A percentile compares a stretch with the other conserved stretches of the same genome.
phyloP scores from a whole-genome alignment of 768 basidiomycete genomes.

The Kondoa malvinella region DNA sequence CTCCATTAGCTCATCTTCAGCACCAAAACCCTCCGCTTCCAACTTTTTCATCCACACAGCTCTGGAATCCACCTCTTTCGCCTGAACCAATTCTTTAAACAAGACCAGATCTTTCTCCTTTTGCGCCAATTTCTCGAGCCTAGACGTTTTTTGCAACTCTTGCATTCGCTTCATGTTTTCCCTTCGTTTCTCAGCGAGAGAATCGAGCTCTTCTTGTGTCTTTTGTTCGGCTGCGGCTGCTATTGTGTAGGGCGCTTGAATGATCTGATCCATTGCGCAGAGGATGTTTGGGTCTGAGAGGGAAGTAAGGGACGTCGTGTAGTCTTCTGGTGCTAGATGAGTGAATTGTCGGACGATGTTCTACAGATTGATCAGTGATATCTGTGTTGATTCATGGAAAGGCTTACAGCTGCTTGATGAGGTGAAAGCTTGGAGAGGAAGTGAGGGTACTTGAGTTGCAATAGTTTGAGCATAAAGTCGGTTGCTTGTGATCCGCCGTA shows the following conservation, averaged over 20 bases:
- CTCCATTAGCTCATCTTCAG: conserved; percentile 45
- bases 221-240: conserved; percentile 46
- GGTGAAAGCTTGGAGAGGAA: conserved; percentile 72
- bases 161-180: conserved; percentile 79
- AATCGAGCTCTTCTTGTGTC: conserved; percentile 71
- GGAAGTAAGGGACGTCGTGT: conserved; percentile 46
- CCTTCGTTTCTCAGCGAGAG: conserved; percentile 56
- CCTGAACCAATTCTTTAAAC: background rate
- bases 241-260: conserved; percentile 70
- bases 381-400: background rate
- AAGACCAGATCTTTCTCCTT: background rate
- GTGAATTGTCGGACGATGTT: conserved; percentile 83
- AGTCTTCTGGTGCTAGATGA: conserved; percentile 56
- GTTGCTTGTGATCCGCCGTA: conserved; percentile 84
- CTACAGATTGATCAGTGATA: conserved; percentile 34
- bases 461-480: conserved; percentile 78
- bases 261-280: conserved; percentile 48
- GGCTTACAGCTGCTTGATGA: conserved; percentile 54
- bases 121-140: conserved; percentile 57
- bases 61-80: conserved; percentile 46
- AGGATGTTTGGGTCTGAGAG: conserved; percentile 53
- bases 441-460: conserved; percentile 85
- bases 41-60: conserved; percentile 30
- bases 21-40: conserved; percentile 48
- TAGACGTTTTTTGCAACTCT: conserved; percentile 69